Evolutionary conservation across 495 filamentous ascomycete genomes (phyloP).

Genomic region (Neurospora sublineolata): DNA sequence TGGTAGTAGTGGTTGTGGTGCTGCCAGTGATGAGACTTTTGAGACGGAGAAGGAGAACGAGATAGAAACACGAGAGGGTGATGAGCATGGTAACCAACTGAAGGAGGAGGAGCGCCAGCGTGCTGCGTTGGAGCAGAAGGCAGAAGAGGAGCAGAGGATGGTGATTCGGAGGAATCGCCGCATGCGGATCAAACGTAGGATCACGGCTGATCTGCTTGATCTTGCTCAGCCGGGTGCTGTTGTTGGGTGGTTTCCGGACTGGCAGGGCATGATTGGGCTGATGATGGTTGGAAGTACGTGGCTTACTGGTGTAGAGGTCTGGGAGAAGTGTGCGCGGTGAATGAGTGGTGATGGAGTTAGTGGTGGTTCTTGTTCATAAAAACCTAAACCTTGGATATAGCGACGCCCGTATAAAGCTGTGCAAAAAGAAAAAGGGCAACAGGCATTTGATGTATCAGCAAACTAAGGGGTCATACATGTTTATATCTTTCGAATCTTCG

Average conservation of each 20-base stretch:
- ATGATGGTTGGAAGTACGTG: slow-evolving; percentile 48
- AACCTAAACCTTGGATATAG: not conserved
- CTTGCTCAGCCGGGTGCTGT: slow-evolving; percentile 42
- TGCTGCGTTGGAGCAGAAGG: not conserved
- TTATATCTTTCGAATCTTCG: not conserved
- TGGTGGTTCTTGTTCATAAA: not conserved
- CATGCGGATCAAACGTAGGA: slow-evolving; percentile 17
- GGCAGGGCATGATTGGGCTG: slow-evolving; percentile 34
- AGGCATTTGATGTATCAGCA: not conserved
- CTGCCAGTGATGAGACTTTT: not conserved
- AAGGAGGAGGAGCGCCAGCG: not conserved
- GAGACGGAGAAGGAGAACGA: slow-evolving; percentile 2
- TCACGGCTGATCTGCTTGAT: slow-evolving; percentile 46
- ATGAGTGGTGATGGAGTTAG: not conserved
- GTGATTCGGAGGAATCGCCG: slow-evolving; percentile 1
- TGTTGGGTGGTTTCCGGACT: slow-evolving; percentile 42
- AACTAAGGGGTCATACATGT: not conserved
- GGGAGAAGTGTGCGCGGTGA: slow-evolving; percentile 37
- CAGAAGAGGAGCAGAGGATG: not conserved
- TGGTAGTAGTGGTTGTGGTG: too few relatives aligned
- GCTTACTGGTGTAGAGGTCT: slow-evolving; percentile 45
- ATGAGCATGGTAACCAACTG: not conserved
- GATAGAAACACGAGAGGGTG: not conserved
- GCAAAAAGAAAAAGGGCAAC: too few relatives aligned
- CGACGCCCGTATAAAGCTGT: not conserved